Evolutionary conservation across 345 rosid genomes (phyloP).

Genomic region (Streptanthus diversifolius): DNA sequence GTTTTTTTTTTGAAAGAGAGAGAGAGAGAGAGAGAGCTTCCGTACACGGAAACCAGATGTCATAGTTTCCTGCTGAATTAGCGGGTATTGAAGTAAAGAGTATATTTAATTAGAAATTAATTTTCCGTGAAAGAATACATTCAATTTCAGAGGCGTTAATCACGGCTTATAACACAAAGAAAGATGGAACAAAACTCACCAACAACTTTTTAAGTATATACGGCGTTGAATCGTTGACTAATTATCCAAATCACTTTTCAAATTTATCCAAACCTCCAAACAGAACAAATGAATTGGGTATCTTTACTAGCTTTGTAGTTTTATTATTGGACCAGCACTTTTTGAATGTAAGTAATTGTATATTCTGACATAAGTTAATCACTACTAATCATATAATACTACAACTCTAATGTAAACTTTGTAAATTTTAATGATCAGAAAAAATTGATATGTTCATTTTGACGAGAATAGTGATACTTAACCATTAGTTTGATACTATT

Average conservation of each 20-base stretch:
- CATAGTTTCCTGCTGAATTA: conserved; percentile 33
- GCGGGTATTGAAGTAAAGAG: conserved; percentile 2
- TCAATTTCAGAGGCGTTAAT: conserved; percentile 48
- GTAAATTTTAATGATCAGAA: not conserved
- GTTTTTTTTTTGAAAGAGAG: not conserved
- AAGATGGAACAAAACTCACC: not conserved
- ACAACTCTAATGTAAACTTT: not conserved
- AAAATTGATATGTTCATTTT: not conserved
- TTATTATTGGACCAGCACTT: not conserved
- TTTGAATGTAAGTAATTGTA: not conserved
- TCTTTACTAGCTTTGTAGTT: not conserved
- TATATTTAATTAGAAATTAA: not conserved
- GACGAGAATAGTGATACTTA: not conserved
- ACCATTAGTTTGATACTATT: not conserved
- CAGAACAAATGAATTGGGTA: not conserved
- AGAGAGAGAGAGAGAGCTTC: not conserved
- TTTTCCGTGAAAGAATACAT: conserved; percentile 4
- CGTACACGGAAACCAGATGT: conserved; percentile 34
- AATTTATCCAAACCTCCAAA: not conserved
- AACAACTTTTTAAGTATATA: conserved; percentile 25
- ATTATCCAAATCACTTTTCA: not conserved
- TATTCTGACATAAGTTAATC: not conserved
- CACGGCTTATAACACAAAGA: conserved; percentile 44
- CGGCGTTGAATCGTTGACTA: conserved; percentile 33
- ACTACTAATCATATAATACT: not conserved